These are phyloP conservation scores for Saccharomyces uvarum DNA, from an alignment of 1,139 yeast genomes.

Conservation along the genomic window DNA sequence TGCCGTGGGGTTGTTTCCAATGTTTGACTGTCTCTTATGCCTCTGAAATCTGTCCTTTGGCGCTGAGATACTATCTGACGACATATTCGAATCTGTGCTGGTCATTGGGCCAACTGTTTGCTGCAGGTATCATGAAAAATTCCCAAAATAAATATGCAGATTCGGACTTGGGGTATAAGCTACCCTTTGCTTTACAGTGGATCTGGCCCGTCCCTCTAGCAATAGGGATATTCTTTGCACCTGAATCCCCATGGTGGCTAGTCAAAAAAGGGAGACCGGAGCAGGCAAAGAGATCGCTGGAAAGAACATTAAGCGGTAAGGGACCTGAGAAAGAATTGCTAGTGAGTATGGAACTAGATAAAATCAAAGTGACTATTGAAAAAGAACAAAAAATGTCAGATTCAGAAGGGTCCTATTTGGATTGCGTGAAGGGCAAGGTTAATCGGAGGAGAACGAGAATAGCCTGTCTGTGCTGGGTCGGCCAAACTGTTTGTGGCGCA, in stretches of 20 bases:
- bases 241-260: conserved; percentile 50
- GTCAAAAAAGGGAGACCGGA: conserved; percentile 35
- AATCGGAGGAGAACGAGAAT: conserved; percentile 47
- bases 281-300: conserved; percentile 39
- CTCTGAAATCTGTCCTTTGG: conserved; percentile 45
- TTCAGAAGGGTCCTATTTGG: conserved; percentile 34
- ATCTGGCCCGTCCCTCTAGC: conserved; percentile 35
- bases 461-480: conserved; percentile 40
- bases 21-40: conserved; percentile 46
- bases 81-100: conserved; percentile 43
- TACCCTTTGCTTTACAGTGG: conserved; percentile 54
- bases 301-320: conserved; percentile 29
- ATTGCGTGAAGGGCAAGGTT: conserved; percentile 39
- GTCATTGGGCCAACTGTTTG: conserved; percentile 46
- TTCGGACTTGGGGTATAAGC: conserved; percentile 34
- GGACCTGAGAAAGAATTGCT: conserved; percentile 4
- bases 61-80: conserved; percentile 42
- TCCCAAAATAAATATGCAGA: conserved; percentile 27
- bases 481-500: conserved; percentile 42
- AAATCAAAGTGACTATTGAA: conserved; percentile 29
- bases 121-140: conserved; percentile 41
- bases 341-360: conserved; percentile 6
- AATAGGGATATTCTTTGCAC: background rate
- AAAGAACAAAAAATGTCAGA: conserved; percentile 22
- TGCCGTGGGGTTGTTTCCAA: conserved; percentile 49